These are phyloP conservation scores for Nakazawaea peltata DNA, from an alignment of 805 yeast genomes.

Conservation along the genomic window DNA sequence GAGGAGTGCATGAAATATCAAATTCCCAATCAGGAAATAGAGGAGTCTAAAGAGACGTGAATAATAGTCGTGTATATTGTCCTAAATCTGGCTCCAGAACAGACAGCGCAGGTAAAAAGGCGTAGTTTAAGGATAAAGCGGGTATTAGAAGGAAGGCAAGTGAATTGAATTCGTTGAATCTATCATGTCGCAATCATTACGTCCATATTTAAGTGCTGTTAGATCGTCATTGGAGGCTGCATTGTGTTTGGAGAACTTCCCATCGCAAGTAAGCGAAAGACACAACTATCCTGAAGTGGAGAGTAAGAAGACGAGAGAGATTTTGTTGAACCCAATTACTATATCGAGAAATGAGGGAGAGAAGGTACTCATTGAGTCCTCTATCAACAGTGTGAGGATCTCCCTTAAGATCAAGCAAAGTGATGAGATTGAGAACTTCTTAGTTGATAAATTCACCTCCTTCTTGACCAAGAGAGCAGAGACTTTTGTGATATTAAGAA, in stretches of 20 bases:
- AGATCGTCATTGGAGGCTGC: constrained; percentile 92
- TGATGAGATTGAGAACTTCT: constrained; percentile 90
- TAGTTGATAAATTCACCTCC: constrained; percentile 91
- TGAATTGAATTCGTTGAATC: too few relatives aligned
- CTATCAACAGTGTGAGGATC: constrained; percentile 86
- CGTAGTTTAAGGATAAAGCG: too few relatives aligned
- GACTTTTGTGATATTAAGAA: constrained; percentile 82
- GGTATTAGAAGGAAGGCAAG: too few relatives aligned
- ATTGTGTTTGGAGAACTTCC: constrained; percentile 83
- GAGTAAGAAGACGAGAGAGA: constrained; percentile 73
- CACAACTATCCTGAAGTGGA: constrained; percentile 97
- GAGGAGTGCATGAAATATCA: too few relatives aligned
- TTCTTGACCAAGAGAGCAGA: constrained; percentile 95
- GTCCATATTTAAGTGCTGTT: constrained; percentile 91
- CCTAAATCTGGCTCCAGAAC: too few relatives aligned
- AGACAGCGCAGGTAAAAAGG: too few relatives aligned
- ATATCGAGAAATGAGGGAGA: constrained; percentile 93
- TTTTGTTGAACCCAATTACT: constrained; percentile 79
- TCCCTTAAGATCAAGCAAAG: constrained; percentile 93
- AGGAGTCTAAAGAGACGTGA: too few relatives aligned
- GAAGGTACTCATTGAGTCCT: constrained; percentile 85
- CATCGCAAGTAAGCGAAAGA: constrained; percentile 93
- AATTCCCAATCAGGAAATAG: too few relatives aligned
- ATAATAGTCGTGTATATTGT: too few relatives aligned
- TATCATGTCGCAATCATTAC: constrained; percentile 98